Evolutionary conservation across 768 basidiomycete genomes (phyloP).

Genomic region (Auricularia sp.): DNA sequence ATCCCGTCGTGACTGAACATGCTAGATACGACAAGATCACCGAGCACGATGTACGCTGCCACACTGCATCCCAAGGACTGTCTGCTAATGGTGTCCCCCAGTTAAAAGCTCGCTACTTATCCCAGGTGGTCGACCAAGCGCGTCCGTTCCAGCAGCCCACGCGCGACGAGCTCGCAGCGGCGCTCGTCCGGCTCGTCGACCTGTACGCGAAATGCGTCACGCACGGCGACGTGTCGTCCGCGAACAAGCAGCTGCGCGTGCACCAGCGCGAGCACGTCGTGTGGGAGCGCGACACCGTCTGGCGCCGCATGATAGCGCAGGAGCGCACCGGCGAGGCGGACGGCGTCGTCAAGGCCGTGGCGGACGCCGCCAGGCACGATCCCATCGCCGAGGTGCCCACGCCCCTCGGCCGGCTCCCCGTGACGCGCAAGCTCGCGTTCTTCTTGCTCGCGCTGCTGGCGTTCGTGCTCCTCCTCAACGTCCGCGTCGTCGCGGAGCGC

Average conservation of each 20-base stretch:
- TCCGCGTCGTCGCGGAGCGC: slow-evolving; percentile 43
- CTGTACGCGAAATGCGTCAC: slow-evolving; percentile 84
- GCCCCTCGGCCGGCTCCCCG: slow-evolving; percentile 52
- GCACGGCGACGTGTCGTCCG: slow-evolving; percentile 52
- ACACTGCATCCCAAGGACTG: background rate
- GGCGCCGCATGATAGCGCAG: slow-evolving; percentile 88
- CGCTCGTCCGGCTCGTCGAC: slow-evolving; percentile 49
- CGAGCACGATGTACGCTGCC: slow-evolving; percentile 43
- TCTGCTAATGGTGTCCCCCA: slow-evolving; percentile 17
- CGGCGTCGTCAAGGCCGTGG: slow-evolving; percentile 23
- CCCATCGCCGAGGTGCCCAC: slow-evolving; percentile 36
- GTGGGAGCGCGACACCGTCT: slow-evolving; percentile 95
- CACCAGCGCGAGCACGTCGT: slow-evolving; percentile 90
- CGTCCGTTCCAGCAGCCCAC: slow-evolving; percentile 58
- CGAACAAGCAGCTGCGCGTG: slow-evolving; percentile 72
- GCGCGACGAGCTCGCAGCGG: slow-evolving; percentile 51
- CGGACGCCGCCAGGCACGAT: slow-evolving; percentile 10
- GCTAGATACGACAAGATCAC: slow-evolving; percentile 92
- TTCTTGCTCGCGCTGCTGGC: slow-evolving; percentile 46
- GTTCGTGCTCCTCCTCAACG: slow-evolving; percentile 53
- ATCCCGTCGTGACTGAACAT: slow-evolving; percentile 2
- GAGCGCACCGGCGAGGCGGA: slow-evolving; percentile 57
- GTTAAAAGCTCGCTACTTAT: slow-evolving; percentile 73
- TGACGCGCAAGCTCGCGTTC: slow-evolving; percentile 56
- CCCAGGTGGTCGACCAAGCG: slow-evolving; percentile 54